Evolutionary conservation across 345 rosid species (phyloP).

Genomic region (Rhizophora mangle): DNA sequence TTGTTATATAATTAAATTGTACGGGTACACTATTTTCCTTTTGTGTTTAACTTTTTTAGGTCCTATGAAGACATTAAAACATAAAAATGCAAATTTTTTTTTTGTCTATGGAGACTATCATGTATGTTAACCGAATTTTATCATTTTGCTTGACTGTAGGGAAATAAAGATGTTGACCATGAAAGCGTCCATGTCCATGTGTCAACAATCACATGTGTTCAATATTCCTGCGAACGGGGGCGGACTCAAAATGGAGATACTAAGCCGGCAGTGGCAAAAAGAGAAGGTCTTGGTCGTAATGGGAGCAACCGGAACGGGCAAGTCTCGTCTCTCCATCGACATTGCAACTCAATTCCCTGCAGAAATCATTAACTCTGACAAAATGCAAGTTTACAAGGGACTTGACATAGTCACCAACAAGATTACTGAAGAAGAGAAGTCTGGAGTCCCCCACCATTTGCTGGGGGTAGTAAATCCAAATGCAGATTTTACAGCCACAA

Average conservation of each 20-base stretch:
- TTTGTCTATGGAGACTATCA: too few species aligned
- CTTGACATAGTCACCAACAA: constrained; percentile 68
- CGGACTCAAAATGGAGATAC: constrained; percentile 28
- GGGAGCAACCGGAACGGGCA: constrained; percentile 88
- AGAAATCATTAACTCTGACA: constrained; percentile 78
- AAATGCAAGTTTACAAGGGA: constrained; percentile 60
- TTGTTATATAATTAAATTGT: too few species aligned
- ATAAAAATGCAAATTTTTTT: too few species aligned
- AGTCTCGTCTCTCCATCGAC: constrained; percentile 75
- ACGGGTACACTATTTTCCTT: too few species aligned
- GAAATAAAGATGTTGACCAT: background rate
- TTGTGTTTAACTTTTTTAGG: too few species aligned
- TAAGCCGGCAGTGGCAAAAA: constrained; percentile 36
- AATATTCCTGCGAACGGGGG: constrained; percentile 5
- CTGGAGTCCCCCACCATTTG: constrained; percentile 76
- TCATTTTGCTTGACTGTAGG: background rate
- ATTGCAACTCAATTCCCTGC: constrained; percentile 59
- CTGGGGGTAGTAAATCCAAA: constrained; percentile 47
- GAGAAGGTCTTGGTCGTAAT: constrained; percentile 62
- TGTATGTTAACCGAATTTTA: too few species aligned
- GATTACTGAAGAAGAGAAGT: constrained; percentile 47
- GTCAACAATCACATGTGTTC: constrained; percentile 13
- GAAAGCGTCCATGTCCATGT: constrained; percentile 5
- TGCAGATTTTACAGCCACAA: constrained; percentile 43
- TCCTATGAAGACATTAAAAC: too few species aligned